Conservation (phyloP, 345 rosid genomes). For the Salix suchowensis region DNA sequence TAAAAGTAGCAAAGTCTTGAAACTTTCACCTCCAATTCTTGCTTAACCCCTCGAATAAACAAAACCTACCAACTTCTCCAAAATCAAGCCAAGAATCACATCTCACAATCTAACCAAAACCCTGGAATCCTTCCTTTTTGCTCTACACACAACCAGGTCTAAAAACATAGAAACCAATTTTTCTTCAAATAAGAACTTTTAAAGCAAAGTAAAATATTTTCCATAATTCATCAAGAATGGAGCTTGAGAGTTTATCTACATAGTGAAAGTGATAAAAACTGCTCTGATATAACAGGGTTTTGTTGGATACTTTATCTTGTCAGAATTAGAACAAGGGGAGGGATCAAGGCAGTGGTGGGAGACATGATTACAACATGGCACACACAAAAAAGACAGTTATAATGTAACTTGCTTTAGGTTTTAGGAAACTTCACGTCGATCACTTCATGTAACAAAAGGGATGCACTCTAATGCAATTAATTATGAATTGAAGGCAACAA, state of each 20-base stretch:
- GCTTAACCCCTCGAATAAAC: not conserved
- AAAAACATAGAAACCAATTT: not conserved
- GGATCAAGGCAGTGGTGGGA: not conserved
- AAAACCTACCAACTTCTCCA: not conserved
- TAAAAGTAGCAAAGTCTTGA: not conserved
- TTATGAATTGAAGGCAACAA: too few relatives aligned
- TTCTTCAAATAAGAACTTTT: not conserved
- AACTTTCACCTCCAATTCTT: not conserved
- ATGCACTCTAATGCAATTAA: not conserved
- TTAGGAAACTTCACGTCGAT: not conserved
- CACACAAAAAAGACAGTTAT: slow-evolving; percentile 4
- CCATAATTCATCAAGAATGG: not conserved
- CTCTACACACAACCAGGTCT: not conserved
- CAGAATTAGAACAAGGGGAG: not conserved
- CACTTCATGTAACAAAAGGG: slow-evolving; percentile 2
- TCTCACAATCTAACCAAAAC: not conserved
- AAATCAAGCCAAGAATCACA: slow-evolving; percentile 3
- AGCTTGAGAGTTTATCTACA: not conserved
- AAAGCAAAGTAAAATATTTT: not conserved
- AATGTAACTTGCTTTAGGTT: slow-evolving; percentile 1
- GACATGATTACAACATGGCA: not conserved
- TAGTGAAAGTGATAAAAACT: not conserved
- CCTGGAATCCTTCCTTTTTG: not conserved
- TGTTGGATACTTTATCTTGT: not conserved
- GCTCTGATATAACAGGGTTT: not conserved